Conservation (phyloP, 495 filamentous ascomycete genomes). For the Podospora tetraspora region DNA sequence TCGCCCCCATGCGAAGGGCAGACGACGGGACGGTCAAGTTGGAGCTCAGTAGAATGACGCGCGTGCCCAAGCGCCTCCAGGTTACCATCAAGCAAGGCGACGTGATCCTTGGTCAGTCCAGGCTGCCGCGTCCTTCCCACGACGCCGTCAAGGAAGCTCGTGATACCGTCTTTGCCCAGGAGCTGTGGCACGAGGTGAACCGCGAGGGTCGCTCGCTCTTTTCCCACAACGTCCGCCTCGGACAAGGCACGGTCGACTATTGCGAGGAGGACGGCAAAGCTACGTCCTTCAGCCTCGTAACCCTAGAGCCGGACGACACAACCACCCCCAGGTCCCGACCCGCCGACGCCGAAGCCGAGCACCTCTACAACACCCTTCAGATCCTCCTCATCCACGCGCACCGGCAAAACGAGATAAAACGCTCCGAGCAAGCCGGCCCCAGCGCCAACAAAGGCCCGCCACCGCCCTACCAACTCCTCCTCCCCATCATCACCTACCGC, state of each 20-base stretch:
- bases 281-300: constrained; percentile 53
- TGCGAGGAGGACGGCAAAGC: constrained; percentile 36
- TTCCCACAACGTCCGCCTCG: constrained; percentile 58
- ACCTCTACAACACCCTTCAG: constrained; percentile 52
- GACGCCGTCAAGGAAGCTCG: constrained; percentile 72
- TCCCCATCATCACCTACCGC: constrained; percentile 59
- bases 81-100: constrained; percentile 50
- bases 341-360: constrained; percentile 49
- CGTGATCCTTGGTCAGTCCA: constrained; percentile 49
- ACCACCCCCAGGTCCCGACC: constrained; percentile 15
- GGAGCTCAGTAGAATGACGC: constrained; percentile 58
- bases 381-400: constrained; percentile 67
- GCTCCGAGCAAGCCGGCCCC: constrained; percentile 17
- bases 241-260: constrained; percentile 54
- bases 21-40: constrained; percentile 69
- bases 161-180: constrained; percentile 84
- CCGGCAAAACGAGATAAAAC: constrained; percentile 52
- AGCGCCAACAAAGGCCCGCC: constrained; percentile 36
- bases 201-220: constrained; percentile 69
- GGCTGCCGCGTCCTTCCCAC: constrained; percentile 41
- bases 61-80: constrained; percentile 57
- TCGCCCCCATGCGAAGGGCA: constrained; percentile 68
- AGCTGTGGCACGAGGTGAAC: constrained; percentile 87
- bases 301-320: constrained; percentile 34
- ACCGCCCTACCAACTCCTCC: constrained; percentile 57